Evolutionary conservation across 306 rosid genomes (phyloP), one percentile per base, ranked within the genome.

Genomic region (Cucumis melo): DNA sequence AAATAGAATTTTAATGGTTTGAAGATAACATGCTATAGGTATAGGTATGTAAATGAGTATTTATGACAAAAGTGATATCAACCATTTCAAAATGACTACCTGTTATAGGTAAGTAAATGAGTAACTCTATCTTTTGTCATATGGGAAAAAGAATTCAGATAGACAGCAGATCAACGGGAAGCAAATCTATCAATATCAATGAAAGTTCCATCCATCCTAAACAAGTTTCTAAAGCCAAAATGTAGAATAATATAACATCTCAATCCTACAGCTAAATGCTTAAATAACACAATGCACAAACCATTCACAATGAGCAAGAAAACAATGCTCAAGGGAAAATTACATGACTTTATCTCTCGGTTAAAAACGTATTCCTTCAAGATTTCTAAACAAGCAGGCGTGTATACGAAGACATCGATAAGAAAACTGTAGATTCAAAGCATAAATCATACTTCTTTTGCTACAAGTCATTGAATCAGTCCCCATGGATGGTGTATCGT

Each of bases 401-500:
- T 39, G 74, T 13, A 67, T 27, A 20, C 2, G 53, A 56, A 32
- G 19, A 56, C 65, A 16, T 10, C 27, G 10, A 17, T 14, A 15
- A 42, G 44, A 59, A 60, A 75, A 58, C 68, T 27, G 27, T 17
- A n/a, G 58, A 48, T 48, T 71, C 59, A 24, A 5, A 7, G 23
- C 75, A 71, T 15, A 44, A 70, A 70, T 21, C 57, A 14, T 46
- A 14, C 72, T 36, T 19, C 15, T 38, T 6, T 21, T 65, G 72
- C 41, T 70, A 3, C 24, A 15, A 14, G 75, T 1, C 36, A 39
- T 46, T n/a, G 50, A 79, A 74, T 89, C 81, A 89, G 65, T 89
- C 94, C 38, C 94, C 91, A n/a, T 89, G 91, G 80, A 84, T 87
- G 68, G 88, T 89, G 73, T 89, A 89, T 6, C 90, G 91, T 62